Evolutionary conservation across 345 rosid genomes (phyloP).

Genomic region (Salix suchowensis): DNA sequence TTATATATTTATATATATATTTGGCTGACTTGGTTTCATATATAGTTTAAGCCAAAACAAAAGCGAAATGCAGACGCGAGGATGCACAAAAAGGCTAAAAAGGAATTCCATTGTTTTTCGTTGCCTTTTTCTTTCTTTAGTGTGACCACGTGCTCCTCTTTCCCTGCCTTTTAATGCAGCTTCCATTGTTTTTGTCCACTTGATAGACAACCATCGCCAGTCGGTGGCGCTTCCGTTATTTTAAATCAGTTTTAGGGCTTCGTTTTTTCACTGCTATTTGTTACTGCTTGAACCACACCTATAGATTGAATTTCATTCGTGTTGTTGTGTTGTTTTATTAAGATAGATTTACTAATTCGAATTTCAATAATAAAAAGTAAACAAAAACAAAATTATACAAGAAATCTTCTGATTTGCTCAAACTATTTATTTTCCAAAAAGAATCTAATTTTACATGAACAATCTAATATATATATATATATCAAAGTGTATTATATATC

Average conservation of each 20-base stretch:
- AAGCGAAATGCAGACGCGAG: conserved; percentile 17
- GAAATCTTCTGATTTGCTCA: too few species aligned
- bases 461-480: too few species aligned
- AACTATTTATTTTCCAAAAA: too few species aligned
- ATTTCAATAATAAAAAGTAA: too few species aligned
- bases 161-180: conserved; percentile 36
- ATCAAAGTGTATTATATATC: too few species aligned
- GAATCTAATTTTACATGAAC: too few species aligned
- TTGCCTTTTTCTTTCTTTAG: conserved; percentile 6
- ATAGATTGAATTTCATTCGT: too few species aligned
- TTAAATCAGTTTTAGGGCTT: neutral
- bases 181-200: conserved; percentile 13
- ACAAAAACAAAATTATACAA: too few species aligned
- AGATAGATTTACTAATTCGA: too few species aligned
- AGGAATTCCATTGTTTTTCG: conserved; percentile 9
- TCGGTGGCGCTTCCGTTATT: conserved; percentile 13
- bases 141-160: conserved; percentile 37
- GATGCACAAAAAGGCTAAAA: conserved; percentile 13
- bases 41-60: conserved; percentile 22
- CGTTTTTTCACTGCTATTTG: neutral
- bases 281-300: too few species aligned
- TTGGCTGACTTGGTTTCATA: conserved; percentile 11
- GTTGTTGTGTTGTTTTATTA: too few species aligned
- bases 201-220: neutral
- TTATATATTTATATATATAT: neutral